These are phyloP conservation scores for Leishmania tropica DNA, from an alignment of 208 protist species.

Conservation along the genomic window DNA sequence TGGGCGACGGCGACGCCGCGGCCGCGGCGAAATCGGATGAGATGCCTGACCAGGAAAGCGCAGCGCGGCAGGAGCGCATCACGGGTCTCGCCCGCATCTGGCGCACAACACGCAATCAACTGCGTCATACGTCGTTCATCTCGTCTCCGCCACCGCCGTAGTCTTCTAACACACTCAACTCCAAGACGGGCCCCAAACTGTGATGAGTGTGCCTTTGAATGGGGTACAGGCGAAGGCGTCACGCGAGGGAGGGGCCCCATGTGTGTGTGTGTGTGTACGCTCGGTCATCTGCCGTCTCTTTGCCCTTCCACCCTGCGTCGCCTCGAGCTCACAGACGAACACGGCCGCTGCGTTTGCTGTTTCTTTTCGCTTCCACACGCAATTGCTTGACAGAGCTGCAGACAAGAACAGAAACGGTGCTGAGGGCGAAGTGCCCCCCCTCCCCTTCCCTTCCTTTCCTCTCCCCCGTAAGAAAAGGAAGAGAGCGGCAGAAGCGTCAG, in stretches of 20 bases:
- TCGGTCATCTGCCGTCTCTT: neutral
- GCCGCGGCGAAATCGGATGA: neutral
- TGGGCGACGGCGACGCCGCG: neutral
- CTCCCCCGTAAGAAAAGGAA: no score
- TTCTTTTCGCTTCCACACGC: neutral
- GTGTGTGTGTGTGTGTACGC: neutral
- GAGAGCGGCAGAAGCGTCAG: no score
- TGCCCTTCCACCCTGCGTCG: no score
- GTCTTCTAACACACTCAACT: neutral
- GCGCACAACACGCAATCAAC: constrained; percentile 7
- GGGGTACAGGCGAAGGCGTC: neutral
- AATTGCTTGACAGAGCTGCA: neutral
- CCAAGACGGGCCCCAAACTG: neutral
- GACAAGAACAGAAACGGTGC: neutral
- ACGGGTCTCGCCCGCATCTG: constrained; percentile 8
- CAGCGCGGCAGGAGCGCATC: constrained; percentile 5
- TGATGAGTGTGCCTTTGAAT: neutral
- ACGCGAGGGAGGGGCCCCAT: neutral
- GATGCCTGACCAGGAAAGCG: neutral
- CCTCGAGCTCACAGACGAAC: neutral
- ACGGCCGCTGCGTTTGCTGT: neutral
- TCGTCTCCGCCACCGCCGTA: neutral
- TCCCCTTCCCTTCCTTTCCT: no score
- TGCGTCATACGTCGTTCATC: constrained; percentile 13
- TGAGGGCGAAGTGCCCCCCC: no score